A percentile compares a stretch with the other conserved stretches of the same genome.
These are phyloP conservation scores for Raphanus raphanistrum DNA, from an alignment of 345 rosid species.

Conservation along the genomic window DNA sequence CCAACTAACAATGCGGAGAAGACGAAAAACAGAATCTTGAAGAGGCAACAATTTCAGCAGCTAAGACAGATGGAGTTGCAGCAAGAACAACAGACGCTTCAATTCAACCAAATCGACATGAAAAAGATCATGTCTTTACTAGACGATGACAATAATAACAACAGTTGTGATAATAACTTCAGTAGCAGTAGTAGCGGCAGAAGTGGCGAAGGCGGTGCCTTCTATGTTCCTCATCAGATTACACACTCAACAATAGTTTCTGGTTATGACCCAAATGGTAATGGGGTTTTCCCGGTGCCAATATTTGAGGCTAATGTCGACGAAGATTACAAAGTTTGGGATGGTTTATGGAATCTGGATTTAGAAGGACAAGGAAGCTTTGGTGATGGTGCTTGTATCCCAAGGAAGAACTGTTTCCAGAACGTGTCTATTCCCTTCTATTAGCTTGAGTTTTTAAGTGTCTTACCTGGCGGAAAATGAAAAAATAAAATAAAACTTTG, in stretches of 20 bases:
- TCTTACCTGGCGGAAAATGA: slow-evolving; percentile 2
- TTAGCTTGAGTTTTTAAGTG: slow-evolving; percentile 27
- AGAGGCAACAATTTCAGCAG: slow-evolving; percentile 73
- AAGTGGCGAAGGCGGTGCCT: slow-evolving; percentile 15
- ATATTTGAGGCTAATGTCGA: slow-evolving; percentile 35
- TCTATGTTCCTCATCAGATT: slow-evolving; percentile 48
- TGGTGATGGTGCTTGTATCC: slow-evolving; percentile 36
- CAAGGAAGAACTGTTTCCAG: slow-evolving; percentile 47
- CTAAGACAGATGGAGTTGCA: slow-evolving; percentile 50
- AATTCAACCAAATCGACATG: slow-evolving; percentile 59
- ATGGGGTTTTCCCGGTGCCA: slow-evolving; percentile 24
- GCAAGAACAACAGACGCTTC: slow-evolving; percentile 51
- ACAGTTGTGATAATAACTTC: slow-evolving; percentile 16
- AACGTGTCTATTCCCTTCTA: slow-evolving; percentile 54
- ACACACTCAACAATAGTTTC: slow-evolving; percentile 41
- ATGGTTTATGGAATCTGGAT: slow-evolving; percentile 71
- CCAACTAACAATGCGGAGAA: slow-evolving; percentile 50
- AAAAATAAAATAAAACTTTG: slow-evolving; percentile 24
- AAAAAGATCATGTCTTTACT: slow-evolving; percentile 56
- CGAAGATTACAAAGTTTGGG: slow-evolving; percentile 63
- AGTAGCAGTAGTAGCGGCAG: slow-evolving; percentile 32
- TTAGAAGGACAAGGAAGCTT: slow-evolving; percentile 53
- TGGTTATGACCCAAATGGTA: slow-evolving; percentile 35
- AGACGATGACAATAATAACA: slow-evolving; percentile 47
- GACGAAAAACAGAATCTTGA: slow-evolving; percentile 56